Conservation (phyloP, 495 filamentous ascomycete genomes). For the Aspergillus hancockii region DNA sequence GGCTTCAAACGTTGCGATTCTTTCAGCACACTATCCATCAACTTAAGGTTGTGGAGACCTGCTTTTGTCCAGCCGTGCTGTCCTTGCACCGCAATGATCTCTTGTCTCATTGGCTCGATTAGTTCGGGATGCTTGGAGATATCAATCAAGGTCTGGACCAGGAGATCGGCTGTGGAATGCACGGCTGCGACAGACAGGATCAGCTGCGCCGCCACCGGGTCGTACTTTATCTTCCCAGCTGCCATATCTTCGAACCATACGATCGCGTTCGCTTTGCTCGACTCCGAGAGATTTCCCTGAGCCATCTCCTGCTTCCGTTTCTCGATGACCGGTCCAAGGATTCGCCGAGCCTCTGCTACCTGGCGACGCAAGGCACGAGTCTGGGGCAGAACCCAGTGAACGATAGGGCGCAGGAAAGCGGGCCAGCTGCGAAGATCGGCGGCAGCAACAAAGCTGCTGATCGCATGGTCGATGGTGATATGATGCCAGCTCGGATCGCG, state of each 20-base stretch:
- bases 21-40: slow-evolving; percentile 40
- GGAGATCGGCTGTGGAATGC: slow-evolving; percentile 34
- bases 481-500: slow-evolving; percentile 43
- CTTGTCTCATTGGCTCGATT: slow-evolving; percentile 23
- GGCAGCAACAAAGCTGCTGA: slow-evolving; percentile 32
- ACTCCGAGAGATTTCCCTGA: background rate
- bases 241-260: slow-evolving; percentile 24
- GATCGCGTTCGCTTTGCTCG: slow-evolving; percentile 12
- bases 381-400: slow-evolving; percentile 16
- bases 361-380: slow-evolving; percentile 2
- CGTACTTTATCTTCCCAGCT: slow-evolving; percentile 17
- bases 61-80: slow-evolving; percentile 38
- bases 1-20: slow-evolving; percentile 33
- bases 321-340: slow-evolving; percentile 16
- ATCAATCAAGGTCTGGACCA: slow-evolving; percentile 38
- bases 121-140: slow-evolving; percentile 40
- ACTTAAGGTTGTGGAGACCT: slow-evolving; percentile 41
- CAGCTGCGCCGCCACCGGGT: slow-evolving; percentile 20
- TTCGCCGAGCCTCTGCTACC: slow-evolving; percentile 9
- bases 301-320: slow-evolving; percentile 13
- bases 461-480: slow-evolving; percentile 40
- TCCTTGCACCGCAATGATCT: slow-evolving; percentile 20
- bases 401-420: slow-evolving; percentile 38
- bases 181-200: slow-evolving; percentile 25
- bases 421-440: slow-evolving; percentile 35